Conservation (phyloP, 768 basidiomycete species). For the Amanita pallidorosea region DNA sequence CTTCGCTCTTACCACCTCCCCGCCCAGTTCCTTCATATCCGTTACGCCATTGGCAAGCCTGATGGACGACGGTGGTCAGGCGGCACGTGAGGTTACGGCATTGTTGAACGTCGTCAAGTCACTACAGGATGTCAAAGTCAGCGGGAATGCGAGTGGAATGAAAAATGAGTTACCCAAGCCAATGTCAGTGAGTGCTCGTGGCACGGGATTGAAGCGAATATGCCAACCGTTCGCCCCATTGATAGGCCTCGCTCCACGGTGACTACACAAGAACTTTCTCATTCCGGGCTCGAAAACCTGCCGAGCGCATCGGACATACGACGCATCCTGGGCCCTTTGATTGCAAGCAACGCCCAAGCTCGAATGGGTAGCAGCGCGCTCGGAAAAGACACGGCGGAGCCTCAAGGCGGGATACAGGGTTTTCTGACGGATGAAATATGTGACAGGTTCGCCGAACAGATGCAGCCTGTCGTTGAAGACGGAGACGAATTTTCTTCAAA, state of each 20-base stretch:
- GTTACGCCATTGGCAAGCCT: too few relatives aligned
- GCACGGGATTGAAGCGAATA: neutral
- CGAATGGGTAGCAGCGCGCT: neutral
- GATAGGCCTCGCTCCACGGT: neutral
- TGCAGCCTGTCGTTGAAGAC: conserved; percentile 7
- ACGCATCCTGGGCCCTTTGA: neutral
- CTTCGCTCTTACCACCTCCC: too few relatives aligned
- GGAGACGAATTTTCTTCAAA: neutral
- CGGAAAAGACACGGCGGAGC: neutral
- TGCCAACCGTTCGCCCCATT: neutral
- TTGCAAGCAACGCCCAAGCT: conserved; percentile 2
- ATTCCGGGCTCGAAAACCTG: neutral
- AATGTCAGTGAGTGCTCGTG: conserved; percentile 3
- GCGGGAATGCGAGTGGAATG: neutral
- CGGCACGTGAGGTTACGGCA: neutral
- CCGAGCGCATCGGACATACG: neutral
- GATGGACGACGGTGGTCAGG: too few relatives aligned
- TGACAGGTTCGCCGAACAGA: conserved; percentile 12
- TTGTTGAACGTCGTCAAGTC: too few relatives aligned
- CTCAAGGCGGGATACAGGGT: conserved; percentile 9
- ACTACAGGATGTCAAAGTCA: neutral
- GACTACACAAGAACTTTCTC: neutral
- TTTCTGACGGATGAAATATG: conserved; percentile 18
- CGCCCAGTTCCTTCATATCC: too few relatives aligned
- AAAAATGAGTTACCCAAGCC: neutral